phyloP scores from a whole-genome alignment of 2,329 filamentous ascomycete genomes.

The Colletotrichum echinochloae region DNA sequence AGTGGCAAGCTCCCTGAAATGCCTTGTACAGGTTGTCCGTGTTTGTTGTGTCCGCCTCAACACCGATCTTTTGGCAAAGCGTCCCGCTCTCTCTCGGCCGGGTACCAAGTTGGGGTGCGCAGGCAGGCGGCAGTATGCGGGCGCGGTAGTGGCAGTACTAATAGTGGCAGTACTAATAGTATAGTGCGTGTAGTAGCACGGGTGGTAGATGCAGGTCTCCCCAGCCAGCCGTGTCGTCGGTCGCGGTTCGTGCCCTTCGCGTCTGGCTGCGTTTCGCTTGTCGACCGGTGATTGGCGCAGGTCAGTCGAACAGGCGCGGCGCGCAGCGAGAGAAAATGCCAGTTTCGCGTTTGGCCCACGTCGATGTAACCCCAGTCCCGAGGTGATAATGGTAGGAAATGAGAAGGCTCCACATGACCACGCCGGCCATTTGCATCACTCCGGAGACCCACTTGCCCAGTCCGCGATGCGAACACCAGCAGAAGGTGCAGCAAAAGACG shows the following conservation, averaged over 20 bases:
- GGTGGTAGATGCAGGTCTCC: background rate
- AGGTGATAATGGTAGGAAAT: background rate
- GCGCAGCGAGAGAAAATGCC: background rate
- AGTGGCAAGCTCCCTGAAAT: background rate
- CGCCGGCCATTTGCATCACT: background rate
- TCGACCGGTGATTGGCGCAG: conserved; percentile 1
- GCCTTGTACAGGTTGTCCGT: background rate
- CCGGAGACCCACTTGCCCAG: background rate
- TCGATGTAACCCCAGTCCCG: background rate
- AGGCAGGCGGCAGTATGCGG: conserved; percentile 3
- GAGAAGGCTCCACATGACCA: background rate
- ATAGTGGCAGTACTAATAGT: too few relatives aligned
- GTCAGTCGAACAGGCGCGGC: conserved; percentile 2
- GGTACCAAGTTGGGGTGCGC: conserved; percentile 12
- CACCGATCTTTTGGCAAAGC: background rate
- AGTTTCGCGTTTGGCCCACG: background rate
- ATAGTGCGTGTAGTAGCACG: background rate
- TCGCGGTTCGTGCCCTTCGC: conserved; percentile 6
- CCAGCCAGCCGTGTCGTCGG: background rate
- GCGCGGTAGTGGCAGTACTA: conserved; percentile 1
- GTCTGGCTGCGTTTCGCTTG: conserved; percentile 1
- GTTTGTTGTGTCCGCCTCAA: background rate
- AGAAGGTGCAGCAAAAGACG: conserved; percentile 7
- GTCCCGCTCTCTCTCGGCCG: conserved; percentile 26
- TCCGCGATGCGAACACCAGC: conserved; percentile 26